Percentiles rank a stretch among this genome's conserved stretches.
These are phyloP conservation scores for Beta macrorhiza DNA, from an alignment of 179 eudicot species.

Conservation along the genomic window DNA sequence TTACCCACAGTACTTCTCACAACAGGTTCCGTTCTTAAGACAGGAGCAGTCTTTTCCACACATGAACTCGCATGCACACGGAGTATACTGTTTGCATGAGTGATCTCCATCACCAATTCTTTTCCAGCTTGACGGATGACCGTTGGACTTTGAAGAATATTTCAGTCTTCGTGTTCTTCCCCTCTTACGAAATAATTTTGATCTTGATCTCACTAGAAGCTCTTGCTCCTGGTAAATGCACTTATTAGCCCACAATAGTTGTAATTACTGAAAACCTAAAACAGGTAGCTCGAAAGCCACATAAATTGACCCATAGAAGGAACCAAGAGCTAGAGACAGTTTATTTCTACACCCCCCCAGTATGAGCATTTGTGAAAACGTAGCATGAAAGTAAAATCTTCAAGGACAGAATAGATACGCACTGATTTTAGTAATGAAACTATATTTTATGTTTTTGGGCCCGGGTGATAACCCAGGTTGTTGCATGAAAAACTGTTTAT, in stretches of 20 bases:
- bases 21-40: slow-evolving; percentile 67
- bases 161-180: slow-evolving; percentile 77
- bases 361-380: neutral
- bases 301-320: neutral
- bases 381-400: neutral
- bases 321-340: neutral
- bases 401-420: neutral
- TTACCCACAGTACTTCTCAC: slow-evolving; percentile 98
- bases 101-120: slow-evolving; percentile 65
- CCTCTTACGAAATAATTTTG: slow-evolving; percentile 68
- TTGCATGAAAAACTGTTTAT: no score
- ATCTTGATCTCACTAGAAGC: slow-evolving; percentile 41
- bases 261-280: neutral
- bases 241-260: neutral
- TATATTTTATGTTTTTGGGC: no score
- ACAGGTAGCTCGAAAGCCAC: neutral
- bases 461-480: neutral
- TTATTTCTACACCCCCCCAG: neutral
- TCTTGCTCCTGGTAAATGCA: slow-evolving; percentile 49
- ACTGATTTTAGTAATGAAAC: no score
- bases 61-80: slow-evolving; percentile 70
- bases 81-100: slow-evolving; percentile 65
- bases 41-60: slow-evolving; percentile 96
- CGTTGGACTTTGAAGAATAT: slow-evolving; percentile 78
- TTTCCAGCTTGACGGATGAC: slow-evolving; percentile 85